A percentile compares a stretch with the other conserved stretches of the same genome.
These are phyloP conservation scores for Trametes elegans DNA, from an alignment of 768 basidiomycete genomes.

Conservation along the genomic window DNA sequence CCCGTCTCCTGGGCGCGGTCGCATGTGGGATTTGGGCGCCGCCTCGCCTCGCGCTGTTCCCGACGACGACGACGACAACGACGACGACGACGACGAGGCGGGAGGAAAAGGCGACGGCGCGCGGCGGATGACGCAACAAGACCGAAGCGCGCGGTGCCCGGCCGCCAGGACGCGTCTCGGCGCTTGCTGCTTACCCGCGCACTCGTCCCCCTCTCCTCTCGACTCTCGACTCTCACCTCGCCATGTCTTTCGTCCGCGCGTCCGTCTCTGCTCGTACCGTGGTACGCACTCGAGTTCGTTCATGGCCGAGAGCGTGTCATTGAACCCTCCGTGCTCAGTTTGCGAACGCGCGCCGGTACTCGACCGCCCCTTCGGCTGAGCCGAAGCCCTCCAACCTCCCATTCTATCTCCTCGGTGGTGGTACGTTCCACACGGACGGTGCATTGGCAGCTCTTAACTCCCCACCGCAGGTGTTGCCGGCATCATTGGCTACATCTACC, in stretches of 20 bases:
- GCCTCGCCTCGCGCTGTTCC: too few species aligned
- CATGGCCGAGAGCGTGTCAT: too few species aligned
- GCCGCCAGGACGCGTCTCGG: constrained; percentile 5
- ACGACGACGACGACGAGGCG: background rate
- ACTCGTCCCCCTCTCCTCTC: background rate
- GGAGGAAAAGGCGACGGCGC: background rate
- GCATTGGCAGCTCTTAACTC: constrained; percentile 33
- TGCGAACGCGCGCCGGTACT: constrained; percentile 41
- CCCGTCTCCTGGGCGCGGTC: too few species aligned
- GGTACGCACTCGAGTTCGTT: background rate
- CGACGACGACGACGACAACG: too few species aligned
- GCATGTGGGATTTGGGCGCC: too few species aligned
- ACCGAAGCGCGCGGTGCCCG: background rate
- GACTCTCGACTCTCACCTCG: background rate
- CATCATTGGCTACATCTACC: constrained; percentile 46
- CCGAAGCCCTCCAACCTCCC: constrained; percentile 50
- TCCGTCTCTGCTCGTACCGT: constrained; percentile 17
- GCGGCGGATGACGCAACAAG: background rate
- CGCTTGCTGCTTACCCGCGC: background rate
- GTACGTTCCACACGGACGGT: constrained; percentile 26
- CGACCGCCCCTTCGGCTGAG: constrained; percentile 41
- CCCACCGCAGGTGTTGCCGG: constrained; percentile 31
- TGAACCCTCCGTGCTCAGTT: background rate
- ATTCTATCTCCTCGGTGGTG: constrained; percentile 47
- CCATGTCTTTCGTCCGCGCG: constrained; percentile 27